Conservation (phyloP, 164 flowering plant genomes). For the Nelumbo lutea region DNA sequence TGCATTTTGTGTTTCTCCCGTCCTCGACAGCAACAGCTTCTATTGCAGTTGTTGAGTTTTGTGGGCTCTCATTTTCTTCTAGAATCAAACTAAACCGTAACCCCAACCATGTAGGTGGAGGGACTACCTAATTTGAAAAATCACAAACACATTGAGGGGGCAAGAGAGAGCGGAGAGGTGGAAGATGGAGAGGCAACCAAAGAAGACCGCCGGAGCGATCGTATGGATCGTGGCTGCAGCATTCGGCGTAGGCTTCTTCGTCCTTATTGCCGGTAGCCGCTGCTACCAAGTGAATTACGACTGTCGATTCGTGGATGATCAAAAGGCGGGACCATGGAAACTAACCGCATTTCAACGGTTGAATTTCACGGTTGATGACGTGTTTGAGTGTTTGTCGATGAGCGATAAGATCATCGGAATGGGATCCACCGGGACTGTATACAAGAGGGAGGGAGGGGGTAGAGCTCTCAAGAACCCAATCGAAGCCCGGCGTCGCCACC, state of each 20-base stretch:
- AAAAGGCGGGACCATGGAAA: constrained; percentile 63
- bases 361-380: constrained; percentile 85
- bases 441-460: constrained; percentile 46
- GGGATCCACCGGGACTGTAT: constrained; percentile 90
- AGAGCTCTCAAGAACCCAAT: no score
- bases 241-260: constrained; percentile 54
- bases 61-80: no score
- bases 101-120: no score
- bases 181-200: constrained; percentile 28
- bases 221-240: constrained; percentile 80
- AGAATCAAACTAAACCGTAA: no score
- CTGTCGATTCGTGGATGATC: constrained; percentile 19
- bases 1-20: no score
- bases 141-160: no score
- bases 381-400: constrained; percentile 55
- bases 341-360: constrained; percentile 87
- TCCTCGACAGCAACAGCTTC: no score
- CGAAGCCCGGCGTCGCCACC: no score
- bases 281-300: constrained; percentile 46
- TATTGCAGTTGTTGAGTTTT: no score
- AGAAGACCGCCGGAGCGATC: constrained; percentile 50
- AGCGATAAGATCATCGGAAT: constrained; percentile 72
- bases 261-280: constrained; percentile 46
- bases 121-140: no score
- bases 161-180: constrained; percentile 6